These are phyloP conservation scores for grape (Vitis vinifera) DNA, from an alignment of 164 flowering plant genomes.

Conservation along the genomic window DNA sequence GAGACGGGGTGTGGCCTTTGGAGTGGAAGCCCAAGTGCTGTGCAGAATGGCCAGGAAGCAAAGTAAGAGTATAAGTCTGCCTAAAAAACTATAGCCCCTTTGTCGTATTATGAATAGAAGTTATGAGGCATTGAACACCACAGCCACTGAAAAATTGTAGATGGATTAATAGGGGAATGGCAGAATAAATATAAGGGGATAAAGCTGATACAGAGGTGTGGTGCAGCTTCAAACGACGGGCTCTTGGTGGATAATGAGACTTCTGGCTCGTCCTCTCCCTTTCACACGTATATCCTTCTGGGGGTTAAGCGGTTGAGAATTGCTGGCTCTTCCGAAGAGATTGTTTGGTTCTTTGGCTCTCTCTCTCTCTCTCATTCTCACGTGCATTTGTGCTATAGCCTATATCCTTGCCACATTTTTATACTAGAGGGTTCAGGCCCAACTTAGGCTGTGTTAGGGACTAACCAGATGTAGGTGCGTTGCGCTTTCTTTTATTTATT, in stretches of 20 bases:
- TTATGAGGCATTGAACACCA: conserved; percentile 17
- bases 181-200: conserved; percentile 13
- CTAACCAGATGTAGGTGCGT: no score
- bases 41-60: no score
- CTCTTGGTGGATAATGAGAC: conserved; percentile 17
- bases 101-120: background rate
- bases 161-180: conserved; percentile 13
- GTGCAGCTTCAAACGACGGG: conserved; percentile 24
- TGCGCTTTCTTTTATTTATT: no score
- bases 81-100: no score
- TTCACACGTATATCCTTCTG: no score
- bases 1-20: background rate
- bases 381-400: background rate
- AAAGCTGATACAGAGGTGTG: conserved; percentile 29
- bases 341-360: background rate
- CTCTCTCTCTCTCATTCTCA: background rate
- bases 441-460: no score
- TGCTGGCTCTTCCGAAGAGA: background rate
- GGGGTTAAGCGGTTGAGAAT: no score
- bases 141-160: conserved; percentile 32
- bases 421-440: no score
- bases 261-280: background rate
- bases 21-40: no score
- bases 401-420: background rate
- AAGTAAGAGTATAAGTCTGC: no score